phyloP scores from a whole-genome alignment of 176 grass and related monocot genomes.

The Saccharum officinarum region DNA sequence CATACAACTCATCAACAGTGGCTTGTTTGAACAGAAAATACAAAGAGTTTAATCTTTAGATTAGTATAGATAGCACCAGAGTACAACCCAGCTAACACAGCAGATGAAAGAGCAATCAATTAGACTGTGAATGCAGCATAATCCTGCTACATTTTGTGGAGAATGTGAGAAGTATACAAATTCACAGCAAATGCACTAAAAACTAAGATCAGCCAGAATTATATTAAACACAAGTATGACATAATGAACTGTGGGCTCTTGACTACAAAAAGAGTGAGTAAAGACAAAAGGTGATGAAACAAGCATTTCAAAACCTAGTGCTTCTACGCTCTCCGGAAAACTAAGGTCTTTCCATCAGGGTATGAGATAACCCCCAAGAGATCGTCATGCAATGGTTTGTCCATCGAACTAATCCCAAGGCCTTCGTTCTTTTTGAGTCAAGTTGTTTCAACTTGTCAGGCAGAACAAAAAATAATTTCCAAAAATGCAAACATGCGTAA shows the following conservation, averaged over 20 bases:
- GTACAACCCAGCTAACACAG: not conserved
- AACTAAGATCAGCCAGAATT: not conserved
- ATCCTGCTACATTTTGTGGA: not conserved
- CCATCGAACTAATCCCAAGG: slow-evolving; percentile 16
- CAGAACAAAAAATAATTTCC: not conserved
- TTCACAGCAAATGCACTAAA: slow-evolving; percentile 10
- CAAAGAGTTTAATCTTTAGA: not conserved
- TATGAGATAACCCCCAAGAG: not conserved
- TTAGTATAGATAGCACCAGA: not conserved
- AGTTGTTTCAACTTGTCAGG: slow-evolving; percentile 11
- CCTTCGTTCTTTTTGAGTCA: not conserved
- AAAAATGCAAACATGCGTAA: not conserved
- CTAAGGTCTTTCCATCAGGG: slow-evolving; percentile 4
- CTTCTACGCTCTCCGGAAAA: not conserved
- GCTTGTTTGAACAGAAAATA: not conserved
- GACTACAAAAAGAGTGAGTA: slow-evolving; percentile 5
- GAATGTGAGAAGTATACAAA: not conserved
- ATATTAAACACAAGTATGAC: not conserved
- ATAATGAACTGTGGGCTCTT: not conserved
- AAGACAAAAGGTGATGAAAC: slow-evolving; percentile 7
- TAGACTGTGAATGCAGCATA: not conserved
- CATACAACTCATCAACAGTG: not conserved
- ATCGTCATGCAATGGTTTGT: slow-evolving; percentile 1
- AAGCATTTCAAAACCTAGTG: slow-evolving; percentile 18
- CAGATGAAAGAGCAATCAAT: not conserved